These are phyloP conservation scores for Fusarium ambrosium DNA, from an alignment of 2,329 filamentous ascomycete species.

Conservation along the genomic window DNA sequence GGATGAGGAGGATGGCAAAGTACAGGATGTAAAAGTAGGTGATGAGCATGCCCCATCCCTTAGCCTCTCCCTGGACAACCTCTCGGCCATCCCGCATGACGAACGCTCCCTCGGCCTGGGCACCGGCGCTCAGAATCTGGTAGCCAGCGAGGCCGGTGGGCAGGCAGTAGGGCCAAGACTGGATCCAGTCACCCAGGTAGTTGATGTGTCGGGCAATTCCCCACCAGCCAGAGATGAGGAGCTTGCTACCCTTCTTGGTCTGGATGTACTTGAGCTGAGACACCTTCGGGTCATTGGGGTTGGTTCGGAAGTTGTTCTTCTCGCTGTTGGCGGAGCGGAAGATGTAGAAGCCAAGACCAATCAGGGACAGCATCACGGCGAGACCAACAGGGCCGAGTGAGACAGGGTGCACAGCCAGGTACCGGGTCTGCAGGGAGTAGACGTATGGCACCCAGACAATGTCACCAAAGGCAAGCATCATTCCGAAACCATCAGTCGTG, in stretches of 20 bases:
- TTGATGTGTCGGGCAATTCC: conserved; percentile 93
- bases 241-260: conserved; percentile 83
- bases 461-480: conserved; percentile 95
- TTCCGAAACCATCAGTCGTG: conserved; percentile 92
- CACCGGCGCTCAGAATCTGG: conserved; percentile 72
- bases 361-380: conserved; percentile 74
- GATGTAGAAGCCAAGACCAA: conserved; percentile 84
- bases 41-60: conserved; percentile 87
- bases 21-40: conserved; percentile 97
- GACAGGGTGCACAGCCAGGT: conserved; percentile 85
- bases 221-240: conserved; percentile 94
- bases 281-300: conserved; percentile 84
- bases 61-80: conserved; percentile 78
- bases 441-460: conserved; percentile 93
- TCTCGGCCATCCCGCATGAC: conserved; percentile 72
- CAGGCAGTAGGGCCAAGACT: conserved; percentile 90
- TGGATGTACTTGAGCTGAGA: conserved; percentile 87
- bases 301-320: conserved; percentile 93
- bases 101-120: conserved; percentile 65
- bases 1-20: conserved; percentile 87
- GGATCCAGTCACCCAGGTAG: conserved; percentile 95
- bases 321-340: conserved; percentile 95
- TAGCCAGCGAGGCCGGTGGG: conserved; percentile 90
- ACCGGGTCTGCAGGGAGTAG: conserved; percentile 87
- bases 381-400: conserved; percentile 80